Conservation (phyloP, 2,329 filamentous ascomycete genomes). For the Pleomassaria siparia region DNA sequence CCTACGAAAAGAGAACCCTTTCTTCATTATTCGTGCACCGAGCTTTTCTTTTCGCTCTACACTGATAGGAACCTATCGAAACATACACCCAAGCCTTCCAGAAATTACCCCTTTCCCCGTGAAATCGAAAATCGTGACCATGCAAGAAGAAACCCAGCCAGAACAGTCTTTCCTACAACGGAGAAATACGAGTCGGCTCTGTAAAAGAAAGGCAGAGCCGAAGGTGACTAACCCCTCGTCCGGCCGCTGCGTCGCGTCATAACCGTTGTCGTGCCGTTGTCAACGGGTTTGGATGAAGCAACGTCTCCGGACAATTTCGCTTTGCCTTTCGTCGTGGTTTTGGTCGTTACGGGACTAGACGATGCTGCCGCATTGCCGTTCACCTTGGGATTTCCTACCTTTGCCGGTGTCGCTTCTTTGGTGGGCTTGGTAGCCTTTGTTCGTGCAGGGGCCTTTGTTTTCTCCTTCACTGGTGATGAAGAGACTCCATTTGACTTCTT, state of each 20-base stretch:
- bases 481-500: conserved; percentile 19
- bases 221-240: conserved; percentile 5
- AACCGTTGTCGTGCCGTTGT: conserved; percentile 13
- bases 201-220: not conserved
- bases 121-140: not conserved
- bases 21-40: not conserved
- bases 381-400: conserved; percentile 15
- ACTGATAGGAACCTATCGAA: not conserved
- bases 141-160: too few relatives aligned
- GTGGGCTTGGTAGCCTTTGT: not conserved
- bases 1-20: too few relatives aligned
- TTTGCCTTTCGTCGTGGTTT: conserved; percentile 15
- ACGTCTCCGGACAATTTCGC: not conserved
- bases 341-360: not conserved
- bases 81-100: not conserved
- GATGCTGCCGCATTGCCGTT: not conserved
- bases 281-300: conserved; percentile 15
- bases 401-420: conserved; percentile 14
- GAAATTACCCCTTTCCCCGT: not conserved
- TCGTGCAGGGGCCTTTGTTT: conserved; percentile 1
- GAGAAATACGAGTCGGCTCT: not conserved
- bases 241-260: conserved; percentile 24
- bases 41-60: not conserved
- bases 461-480: conserved; percentile 12
- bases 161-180: too few relatives aligned